phyloP scores from a whole-genome alignment of 116 monocot genomes.

The Posidonia oceanica region DNA sequence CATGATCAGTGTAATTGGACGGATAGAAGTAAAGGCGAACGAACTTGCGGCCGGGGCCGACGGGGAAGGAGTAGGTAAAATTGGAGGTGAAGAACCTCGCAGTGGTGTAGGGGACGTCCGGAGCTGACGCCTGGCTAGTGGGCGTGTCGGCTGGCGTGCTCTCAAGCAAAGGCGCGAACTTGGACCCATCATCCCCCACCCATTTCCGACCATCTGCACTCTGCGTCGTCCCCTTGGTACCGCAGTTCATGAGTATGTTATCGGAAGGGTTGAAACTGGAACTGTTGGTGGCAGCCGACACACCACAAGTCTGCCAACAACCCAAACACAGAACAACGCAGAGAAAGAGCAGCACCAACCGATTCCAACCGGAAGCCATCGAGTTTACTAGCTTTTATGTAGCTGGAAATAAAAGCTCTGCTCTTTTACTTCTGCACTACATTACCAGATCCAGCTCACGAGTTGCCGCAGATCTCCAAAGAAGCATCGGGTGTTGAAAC shows the following conservation, averaged over 20 bases:
- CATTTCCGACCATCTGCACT: conserved; percentile 24
- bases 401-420: no score
- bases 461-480: no score
- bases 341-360: neutral
- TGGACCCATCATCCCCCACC: conserved; percentile 36
- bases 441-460: no score
- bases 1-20: conserved; percentile 20
- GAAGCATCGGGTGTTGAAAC: no score
- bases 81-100: conserved; percentile 44
- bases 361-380: no score
- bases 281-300: neutral
- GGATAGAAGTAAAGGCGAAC: conserved; percentile 73
- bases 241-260: conserved; percentile 53
- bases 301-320: neutral
- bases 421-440: no score
- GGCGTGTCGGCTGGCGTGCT: conserved; percentile 5
- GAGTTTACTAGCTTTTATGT: no score
- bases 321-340: neutral
- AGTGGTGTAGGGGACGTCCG: neutral
- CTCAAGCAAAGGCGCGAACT: conserved; percentile 20
- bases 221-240: conserved; percentile 8
- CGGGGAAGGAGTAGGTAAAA: conserved; percentile 62
- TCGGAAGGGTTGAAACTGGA: neutral
- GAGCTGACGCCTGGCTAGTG: neutral
- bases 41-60: conserved; percentile 48